Evolutionary conservation across 1,284 basidiomycete genomes (phyloP).

Genomic region (Cutaneotrichosporon curvatum): DNA sequence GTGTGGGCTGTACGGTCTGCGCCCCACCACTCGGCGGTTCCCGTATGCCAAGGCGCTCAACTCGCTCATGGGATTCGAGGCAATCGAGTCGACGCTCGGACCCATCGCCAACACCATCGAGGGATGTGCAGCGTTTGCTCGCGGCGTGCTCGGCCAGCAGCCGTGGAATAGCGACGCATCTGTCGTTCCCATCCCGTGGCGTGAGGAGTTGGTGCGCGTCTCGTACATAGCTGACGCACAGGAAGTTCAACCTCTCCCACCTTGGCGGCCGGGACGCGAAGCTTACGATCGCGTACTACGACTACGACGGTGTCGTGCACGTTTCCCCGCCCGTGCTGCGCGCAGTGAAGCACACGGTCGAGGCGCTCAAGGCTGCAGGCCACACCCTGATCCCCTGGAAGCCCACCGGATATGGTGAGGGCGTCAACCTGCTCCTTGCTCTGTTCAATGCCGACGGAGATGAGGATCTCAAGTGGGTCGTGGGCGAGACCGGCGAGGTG

Average conservation of each 20-base stretch:
- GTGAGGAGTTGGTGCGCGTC: no score
- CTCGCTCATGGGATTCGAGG: not conserved
- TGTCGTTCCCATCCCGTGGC: constrained; percentile 56
- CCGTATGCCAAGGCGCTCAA: no score
- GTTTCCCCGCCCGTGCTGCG: constrained; percentile 63
- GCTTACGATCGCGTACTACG: no score
- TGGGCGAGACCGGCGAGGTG: not conserved
- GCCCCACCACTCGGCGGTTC: no score
- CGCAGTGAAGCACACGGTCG: constrained; percentile 55
- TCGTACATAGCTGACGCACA: no score
- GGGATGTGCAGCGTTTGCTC: constrained; percentile 10
- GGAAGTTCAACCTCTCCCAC: no score
- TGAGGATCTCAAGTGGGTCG: not conserved
- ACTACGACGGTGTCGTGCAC: constrained; percentile 52
- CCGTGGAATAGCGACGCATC: constrained; percentile 64
- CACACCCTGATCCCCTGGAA: constrained; percentile 51
- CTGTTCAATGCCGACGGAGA: constrained; percentile 15
- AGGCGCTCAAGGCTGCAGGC: constrained; percentile 56
- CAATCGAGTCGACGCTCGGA: constrained; percentile 1
- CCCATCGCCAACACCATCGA: constrained; percentile 9
- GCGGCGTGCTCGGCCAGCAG: constrained; percentile 49
- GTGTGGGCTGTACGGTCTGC: constrained; percentile 10
- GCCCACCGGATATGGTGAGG: constrained; percentile 5
- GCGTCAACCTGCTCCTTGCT: not conserved
- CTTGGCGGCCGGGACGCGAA: no score